These are phyloP conservation scores for Aspergillus bertholletiae DNA, from an alignment of 495 filamentous ascomycete genomes.

Conservation along the genomic window DNA sequence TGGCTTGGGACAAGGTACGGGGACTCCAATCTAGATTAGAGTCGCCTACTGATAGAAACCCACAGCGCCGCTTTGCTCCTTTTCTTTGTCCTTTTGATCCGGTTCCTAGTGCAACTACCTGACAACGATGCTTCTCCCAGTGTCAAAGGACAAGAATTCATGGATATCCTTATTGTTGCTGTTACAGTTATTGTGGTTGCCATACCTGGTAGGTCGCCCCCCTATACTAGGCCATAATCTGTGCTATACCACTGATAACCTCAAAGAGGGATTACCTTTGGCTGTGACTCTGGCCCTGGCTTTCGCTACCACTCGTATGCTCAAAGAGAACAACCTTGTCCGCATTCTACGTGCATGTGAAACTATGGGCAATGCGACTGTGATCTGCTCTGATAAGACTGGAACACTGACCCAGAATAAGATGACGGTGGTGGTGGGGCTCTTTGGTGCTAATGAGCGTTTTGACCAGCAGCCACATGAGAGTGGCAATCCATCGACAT, in stretches of 20 bases:
- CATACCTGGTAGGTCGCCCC: slow-evolving; percentile 46
- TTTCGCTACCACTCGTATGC: slow-evolving; percentile 67
- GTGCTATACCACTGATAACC: slow-evolving; percentile 10
- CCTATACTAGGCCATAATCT: neutral
- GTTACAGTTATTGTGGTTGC: slow-evolving; percentile 69
- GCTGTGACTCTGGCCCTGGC: slow-evolving; percentile 67
- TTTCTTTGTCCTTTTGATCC: slow-evolving; percentile 59
- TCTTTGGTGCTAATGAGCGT: slow-evolving; percentile 42
- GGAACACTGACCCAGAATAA: slow-evolving; percentile 67
- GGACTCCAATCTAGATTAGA: neutral
- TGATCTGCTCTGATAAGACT: slow-evolving; percentile 67
- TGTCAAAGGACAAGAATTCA: slow-evolving; percentile 57
- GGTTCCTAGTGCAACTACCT: slow-evolving; percentile 54
- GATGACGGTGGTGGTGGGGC: slow-evolving; percentile 66
- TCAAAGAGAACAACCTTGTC: slow-evolving; percentile 67
- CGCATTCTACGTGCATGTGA: slow-evolving; percentile 63
- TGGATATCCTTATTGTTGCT: slow-evolving; percentile 64
- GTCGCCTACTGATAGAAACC: slow-evolving; percentile 19
- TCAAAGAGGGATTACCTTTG: slow-evolving; percentile 59
- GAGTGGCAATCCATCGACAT: slow-evolving; percentile 6
- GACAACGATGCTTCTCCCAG: slow-evolving; percentile 44
- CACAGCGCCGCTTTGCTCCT: slow-evolving; percentile 55
- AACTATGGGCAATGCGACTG: slow-evolving; percentile 70
- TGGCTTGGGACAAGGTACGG: slow-evolving; percentile 42
- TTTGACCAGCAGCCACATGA: neutral